Evolutionary conservation across 805 yeast genomes (phyloP).

Genomic region (Jamesozyma piceae): DNA sequence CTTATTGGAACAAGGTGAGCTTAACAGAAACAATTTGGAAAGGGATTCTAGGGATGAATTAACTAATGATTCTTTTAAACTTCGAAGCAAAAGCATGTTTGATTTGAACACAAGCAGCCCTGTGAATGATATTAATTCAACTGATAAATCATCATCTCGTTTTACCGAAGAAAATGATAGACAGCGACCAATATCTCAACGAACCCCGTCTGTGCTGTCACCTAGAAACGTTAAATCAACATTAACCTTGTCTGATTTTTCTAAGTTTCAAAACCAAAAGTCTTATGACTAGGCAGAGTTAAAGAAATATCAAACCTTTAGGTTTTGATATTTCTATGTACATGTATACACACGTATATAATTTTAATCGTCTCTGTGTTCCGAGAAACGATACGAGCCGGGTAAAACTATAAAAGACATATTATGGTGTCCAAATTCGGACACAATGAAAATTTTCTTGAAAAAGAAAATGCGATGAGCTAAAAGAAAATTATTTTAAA

Average conservation of each 20-base stretch:
- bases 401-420: too few relatives aligned
- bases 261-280: slow-evolving; percentile 16
- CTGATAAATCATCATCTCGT: neutral
- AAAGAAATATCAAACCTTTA: too few relatives aligned
- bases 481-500: slow-evolving; percentile 6
- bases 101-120: slow-evolving; percentile 8
- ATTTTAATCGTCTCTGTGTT: too few relatives aligned
- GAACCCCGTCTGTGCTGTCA: slow-evolving; percentile 3
- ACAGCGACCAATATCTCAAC: slow-evolving; percentile 4
- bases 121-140: neutral
- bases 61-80: slow-evolving; percentile 1
- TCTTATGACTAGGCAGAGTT: neutral
- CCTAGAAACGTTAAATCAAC: slow-evolving; percentile 5
- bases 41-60: neutral
- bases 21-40: neutral
- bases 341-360: too few relatives aligned
- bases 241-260: slow-evolving; percentile 22
- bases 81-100: slow-evolving; percentile 26
- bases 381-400: too few relatives aligned
- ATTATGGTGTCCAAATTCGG: too few relatives aligned
- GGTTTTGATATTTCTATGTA: too few relatives aligned
- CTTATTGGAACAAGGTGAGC: slow-evolving; percentile 7
- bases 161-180: neutral
- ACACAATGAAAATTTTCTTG: slow-evolving; percentile 3
- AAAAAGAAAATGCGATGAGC: slow-evolving; percentile 14